These are phyloP conservation scores for Wickerhamomyces tratensis DNA, from an alignment of 805 yeast genomes.

Conservation along the genomic window DNA sequence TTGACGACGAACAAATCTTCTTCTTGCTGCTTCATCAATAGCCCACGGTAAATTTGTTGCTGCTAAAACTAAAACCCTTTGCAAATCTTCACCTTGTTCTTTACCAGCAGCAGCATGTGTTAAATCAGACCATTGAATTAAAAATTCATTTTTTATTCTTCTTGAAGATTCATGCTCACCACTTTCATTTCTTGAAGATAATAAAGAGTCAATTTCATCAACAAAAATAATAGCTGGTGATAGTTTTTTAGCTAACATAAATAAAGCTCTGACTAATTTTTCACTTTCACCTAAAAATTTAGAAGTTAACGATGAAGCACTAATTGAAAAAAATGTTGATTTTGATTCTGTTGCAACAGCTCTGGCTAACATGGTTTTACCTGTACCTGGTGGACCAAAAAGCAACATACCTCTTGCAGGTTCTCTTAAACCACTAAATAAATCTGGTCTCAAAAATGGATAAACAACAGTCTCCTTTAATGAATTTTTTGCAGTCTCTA, in stretches of 20 bases:
- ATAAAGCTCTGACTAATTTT: slow-evolving; percentile 82
- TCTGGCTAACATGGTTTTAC: slow-evolving; percentile 94
- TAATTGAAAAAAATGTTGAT: slow-evolving; percentile 86
- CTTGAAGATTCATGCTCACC: slow-evolving; percentile 85
- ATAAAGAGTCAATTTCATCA: slow-evolving; percentile 89
- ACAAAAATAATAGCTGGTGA: slow-evolving; percentile 94
- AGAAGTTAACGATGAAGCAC: slow-evolving; percentile 85
- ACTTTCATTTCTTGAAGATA: slow-evolving; percentile 69
- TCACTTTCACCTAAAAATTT: slow-evolving; percentile 81
- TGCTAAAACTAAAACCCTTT: slow-evolving; percentile 78
- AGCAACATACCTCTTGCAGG: slow-evolving; percentile 94
- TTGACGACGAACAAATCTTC: slow-evolving; percentile 87
- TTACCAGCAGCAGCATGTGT: slow-evolving; percentile 75
- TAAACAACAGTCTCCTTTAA: slow-evolving; percentile 94
- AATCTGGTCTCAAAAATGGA: slow-evolving; percentile 90
- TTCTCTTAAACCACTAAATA: slow-evolving; percentile 84
- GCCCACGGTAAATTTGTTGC: slow-evolving; percentile 98
- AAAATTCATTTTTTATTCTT: slow-evolving; percentile 85
- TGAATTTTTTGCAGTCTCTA: slow-evolving; percentile 78
- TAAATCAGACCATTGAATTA: slow-evolving; percentile 91
- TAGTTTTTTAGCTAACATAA: slow-evolving; percentile 72
- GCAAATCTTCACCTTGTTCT: slow-evolving; percentile 25
- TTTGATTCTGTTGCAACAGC: slow-evolving; percentile 97
- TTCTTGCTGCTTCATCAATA: slow-evolving; percentile 93
- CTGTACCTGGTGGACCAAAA: slow-evolving; percentile 98